Base-by-base conservation (phyloP, 345 rosid genomes). In the Bruguiera sexangula region DNA sequence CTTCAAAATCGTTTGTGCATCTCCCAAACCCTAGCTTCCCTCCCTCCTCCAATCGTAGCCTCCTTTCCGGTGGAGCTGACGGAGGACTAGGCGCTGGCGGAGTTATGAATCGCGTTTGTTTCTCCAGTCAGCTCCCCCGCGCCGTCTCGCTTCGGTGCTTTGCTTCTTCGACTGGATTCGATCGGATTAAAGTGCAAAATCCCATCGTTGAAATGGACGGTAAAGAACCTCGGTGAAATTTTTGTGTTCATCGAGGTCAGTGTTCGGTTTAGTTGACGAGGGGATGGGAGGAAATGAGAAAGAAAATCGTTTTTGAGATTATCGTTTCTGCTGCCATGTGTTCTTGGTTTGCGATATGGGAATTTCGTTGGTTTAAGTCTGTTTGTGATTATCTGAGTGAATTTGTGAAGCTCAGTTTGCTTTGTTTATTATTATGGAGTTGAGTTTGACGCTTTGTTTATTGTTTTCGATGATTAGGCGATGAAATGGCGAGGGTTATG, bases 401-500 rank as follows among this genome's bases (percentile, higher is more conserved):
- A 61, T 51, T 56, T 29, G 9, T 6, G 54, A 19, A 60, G 62
- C 16, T 48, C 48, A 65, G 24, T 18, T 52, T n/a, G 4, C 0
- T 22, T 67, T 15, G 54, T 58, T 53, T 18, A 0, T 63, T 19
- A 24, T 56, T 8, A 15, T 73, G 20, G 26, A 30, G 6, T 13
- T 3, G 2, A 21, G 4, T 55, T n/a, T 20, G 6, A 27, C 15
- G 32, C 62, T 31, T 72, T 6, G 8, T n/a, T 66, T 62, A 15
- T 0, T 2, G 21, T 13, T 63, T 66, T 43, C 50, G n/a, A 37
- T 51, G 60, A 68, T 63, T 68, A 89, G 99, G 99, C 58, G 99
- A 95, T 82, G 99, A 95, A 76, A 95, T 95, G 97, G 80, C 97
- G 6, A 88, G 99, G 81, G 80, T 95, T 53, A 95, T 95, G 57